phyloP scores from a whole-genome alignment of 1,139 yeast genomes.

The Nakaseomyces glabratus region DNA sequence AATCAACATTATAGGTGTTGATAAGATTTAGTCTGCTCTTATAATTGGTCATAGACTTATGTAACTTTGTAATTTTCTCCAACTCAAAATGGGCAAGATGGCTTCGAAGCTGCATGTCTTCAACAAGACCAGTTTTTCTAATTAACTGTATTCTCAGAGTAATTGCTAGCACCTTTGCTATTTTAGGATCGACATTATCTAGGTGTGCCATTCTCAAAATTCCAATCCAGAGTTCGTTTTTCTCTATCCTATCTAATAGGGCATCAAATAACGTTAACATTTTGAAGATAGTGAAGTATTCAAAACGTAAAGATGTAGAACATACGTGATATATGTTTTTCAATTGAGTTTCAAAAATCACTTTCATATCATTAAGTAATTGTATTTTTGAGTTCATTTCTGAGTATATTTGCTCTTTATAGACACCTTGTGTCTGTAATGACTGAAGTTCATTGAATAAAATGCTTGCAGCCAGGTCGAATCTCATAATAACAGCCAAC shows the following conservation, averaged over 20 bases:
- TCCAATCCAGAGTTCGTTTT: constrained; percentile 22
- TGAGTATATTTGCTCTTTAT: constrained; percentile 5
- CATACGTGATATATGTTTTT: constrained; percentile 19
- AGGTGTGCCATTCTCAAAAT: constrained; percentile 17
- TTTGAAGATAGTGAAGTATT: constrained; percentile 29
- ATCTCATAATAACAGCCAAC: constrained; percentile 20
- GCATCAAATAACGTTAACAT: constrained; percentile 27
- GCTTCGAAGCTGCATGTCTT: constrained; percentile 14
- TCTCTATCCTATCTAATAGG: constrained; percentile 21
- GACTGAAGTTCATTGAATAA: constrained; percentile 10
- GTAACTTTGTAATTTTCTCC: constrained; percentile 11
- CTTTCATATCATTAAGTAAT: constrained; percentile 15
- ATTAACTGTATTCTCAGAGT: constrained; percentile 17
- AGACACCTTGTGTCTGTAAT: constrained; percentile 5
- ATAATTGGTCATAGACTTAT: constrained; percentile 10
- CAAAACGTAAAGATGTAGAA: constrained; percentile 23
- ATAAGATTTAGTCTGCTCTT: background rate
- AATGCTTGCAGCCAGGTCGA: constrained; percentile 16
- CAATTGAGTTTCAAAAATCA: constrained; percentile 18
- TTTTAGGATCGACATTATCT: constrained; percentile 13
- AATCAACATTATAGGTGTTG: background rate
- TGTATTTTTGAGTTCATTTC: constrained; percentile 16
- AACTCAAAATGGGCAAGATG: constrained; percentile 11
- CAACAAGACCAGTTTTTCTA: constrained; percentile 12
- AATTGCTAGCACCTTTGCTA: constrained; percentile 17